Evolutionary conservation across 2,329 filamentous ascomycete species (phyloP).

Genomic region (Ophiosphaerella narmari): DNA sequence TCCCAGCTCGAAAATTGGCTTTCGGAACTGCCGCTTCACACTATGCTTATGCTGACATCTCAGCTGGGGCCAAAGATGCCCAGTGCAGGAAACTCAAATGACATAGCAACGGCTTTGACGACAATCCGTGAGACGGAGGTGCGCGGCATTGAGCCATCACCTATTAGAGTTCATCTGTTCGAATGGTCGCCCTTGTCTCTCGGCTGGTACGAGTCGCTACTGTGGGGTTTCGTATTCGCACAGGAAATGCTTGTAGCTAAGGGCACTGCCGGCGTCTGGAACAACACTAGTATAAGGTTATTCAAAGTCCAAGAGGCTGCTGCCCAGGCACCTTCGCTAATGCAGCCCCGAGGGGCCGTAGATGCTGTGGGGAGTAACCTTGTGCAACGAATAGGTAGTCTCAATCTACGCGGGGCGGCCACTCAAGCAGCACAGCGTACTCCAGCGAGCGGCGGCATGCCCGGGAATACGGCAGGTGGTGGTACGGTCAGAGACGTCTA

Average conservation of each 20-base stretch:
- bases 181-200: slow-evolving; percentile 90
- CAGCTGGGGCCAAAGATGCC: slow-evolving; percentile 57
- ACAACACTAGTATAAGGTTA: slow-evolving; percentile 82
- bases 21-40: slow-evolving; percentile 87
- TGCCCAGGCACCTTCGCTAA: slow-evolving; percentile 76
- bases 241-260: slow-evolving; percentile 86
- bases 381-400: slow-evolving; percentile 80
- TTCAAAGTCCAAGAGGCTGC: slow-evolving; percentile 89
- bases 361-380: slow-evolving; percentile 92
- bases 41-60: slow-evolving; percentile 77
- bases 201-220: slow-evolving; percentile 92
- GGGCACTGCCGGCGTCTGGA: slow-evolving; percentile 92
- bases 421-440: slow-evolving; percentile 25
- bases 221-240: slow-evolving; percentile 93
- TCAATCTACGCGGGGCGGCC: slow-evolving; percentile 65
- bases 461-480: slow-evolving; percentile 22
- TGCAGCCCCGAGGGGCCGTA: slow-evolving; percentile 85
- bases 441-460: slow-evolving; percentile 20
- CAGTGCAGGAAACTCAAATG: slow-evolving; percentile 49
- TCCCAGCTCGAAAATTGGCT: slow-evolving; percentile 85
- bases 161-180: slow-evolving; percentile 82
- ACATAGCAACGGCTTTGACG: slow-evolving; percentile 48
- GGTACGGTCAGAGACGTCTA: slow-evolving; percentile 44
- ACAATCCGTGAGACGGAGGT: slow-evolving; percentile 66
- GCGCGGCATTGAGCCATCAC: slow-evolving; percentile 73